These are phyloP conservation scores for Hemileccinum rubropunctum DNA, from an alignment of 768 basidiomycete species.

Conservation along the genomic window DNA sequence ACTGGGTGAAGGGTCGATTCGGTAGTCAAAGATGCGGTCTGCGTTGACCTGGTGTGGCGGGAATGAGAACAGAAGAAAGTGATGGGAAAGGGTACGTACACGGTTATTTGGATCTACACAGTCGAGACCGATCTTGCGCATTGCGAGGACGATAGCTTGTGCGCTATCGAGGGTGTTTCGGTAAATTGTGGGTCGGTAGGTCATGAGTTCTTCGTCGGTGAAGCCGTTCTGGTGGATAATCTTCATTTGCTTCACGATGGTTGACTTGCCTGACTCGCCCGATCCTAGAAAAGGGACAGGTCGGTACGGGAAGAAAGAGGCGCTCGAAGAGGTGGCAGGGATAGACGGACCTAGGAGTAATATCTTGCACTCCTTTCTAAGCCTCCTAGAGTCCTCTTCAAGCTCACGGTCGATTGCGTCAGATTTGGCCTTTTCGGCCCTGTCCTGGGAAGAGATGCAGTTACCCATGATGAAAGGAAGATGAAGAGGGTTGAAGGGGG, in stretches of 20 bases:
- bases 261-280: conserved; percentile 92
- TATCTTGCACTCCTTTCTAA: conserved; percentile 90
- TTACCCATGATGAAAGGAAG: conserved; percentile 53
- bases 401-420: conserved; percentile 80
- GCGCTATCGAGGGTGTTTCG: conserved; percentile 88
- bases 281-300: conserved; percentile 55
- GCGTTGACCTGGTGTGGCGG: conserved; percentile 39
- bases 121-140: conserved; percentile 83
- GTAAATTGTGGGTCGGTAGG: conserved; percentile 77
- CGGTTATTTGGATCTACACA: conserved; percentile 67
- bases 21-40: conserved; percentile 63
- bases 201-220: conserved; percentile 68
- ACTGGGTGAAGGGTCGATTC: conserved; percentile 38
- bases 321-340: conserved; percentile 3
- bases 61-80: not conserved
- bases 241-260: conserved; percentile 99
- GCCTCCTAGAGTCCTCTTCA: conserved; percentile 81
- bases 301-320: conserved; percentile 7
- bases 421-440: conserved; percentile 57
- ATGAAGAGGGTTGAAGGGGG: too few species aligned
- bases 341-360: conserved; percentile 78
- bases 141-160: conserved; percentile 79
- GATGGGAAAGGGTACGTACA: conserved; percentile 11
- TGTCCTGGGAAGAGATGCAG: conserved; percentile 57
- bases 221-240: conserved; percentile 96